Evolutionary conservation across 2,329 filamentous ascomycete species (phyloP), one percentile per base, ranked within the genome.

Genomic region (Fusarium sp.): DNA sequence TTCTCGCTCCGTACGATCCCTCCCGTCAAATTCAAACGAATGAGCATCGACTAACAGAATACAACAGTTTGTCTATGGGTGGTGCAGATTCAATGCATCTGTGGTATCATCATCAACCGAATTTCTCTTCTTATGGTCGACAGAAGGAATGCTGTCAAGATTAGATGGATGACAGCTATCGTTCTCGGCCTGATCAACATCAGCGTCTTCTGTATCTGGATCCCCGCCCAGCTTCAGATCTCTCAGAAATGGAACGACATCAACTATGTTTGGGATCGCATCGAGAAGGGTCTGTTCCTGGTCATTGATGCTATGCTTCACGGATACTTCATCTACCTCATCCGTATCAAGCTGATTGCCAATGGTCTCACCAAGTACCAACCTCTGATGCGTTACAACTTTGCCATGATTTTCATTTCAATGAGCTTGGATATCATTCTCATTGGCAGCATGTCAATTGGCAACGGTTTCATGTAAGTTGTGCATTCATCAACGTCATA

Each of bases 351-450:
- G 56, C 34, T 67, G 16, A 70, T 72, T 22, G 48, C 78, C 34
- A 81, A 83, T 40, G 84, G 84, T 7, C 77, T 86, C 2, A 79
- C 79, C 7, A 86, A 86, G 68, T 86, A 86, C 67, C 79, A 80
- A 58, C 75, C 78, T n/a, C 77, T 86, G 18, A 79, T 84, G 27
- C 76, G 76, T 22, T 76, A 76, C 53, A 77, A 77, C 14, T 27
- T 77, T 8, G 24, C 37, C 12, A 75, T 77, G 70, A 71, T 77
- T 25, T 57, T 29, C 1, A 14, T 77, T 1, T 77, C 76, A 0
- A 71, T 77, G 54, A 64, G 64, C 10, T 54, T 77, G 10, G 76
- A 77, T 48, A 47, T 75, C 6, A 66, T 75, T 13, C 73, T 75
- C 5, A 75, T 75, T 45, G 70, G 70, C 4, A 66, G 60, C 58